Percentiles rank a stretch among this genome's conserved stretches.
phyloP scores from a whole-genome alignment of 2,329 filamentous ascomycete genomes.

The Cordyceps farinosa region DNA sequence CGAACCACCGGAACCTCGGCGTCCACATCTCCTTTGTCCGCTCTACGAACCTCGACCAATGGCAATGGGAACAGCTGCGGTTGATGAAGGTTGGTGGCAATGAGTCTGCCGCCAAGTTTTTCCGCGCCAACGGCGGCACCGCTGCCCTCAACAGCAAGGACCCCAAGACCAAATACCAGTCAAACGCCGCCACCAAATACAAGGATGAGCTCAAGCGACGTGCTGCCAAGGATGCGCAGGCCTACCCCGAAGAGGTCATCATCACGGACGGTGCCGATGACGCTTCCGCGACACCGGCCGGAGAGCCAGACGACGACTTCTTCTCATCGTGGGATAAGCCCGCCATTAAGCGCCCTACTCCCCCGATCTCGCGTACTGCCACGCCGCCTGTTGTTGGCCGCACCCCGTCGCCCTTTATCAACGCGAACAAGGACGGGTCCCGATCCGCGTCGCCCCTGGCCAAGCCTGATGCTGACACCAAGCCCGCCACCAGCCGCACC shows the following conservation, averaged over 20 bases:
- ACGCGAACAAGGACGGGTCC: slow-evolving; percentile 67
- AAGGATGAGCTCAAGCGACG: slow-evolving; percentile 93
- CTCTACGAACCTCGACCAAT: slow-evolving; percentile 96
- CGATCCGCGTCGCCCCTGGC: slow-evolving; percentile 81
- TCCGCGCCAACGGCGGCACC: slow-evolving; percentile 92
- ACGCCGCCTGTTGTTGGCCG: slow-evolving; percentile 80
- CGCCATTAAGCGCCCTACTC: slow-evolving; percentile 91
- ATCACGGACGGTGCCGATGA: slow-evolving; percentile 73
- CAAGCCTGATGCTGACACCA: slow-evolving; percentile 52
- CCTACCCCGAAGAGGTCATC: slow-evolving; percentile 85
- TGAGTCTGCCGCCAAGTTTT: slow-evolving; percentile 96
- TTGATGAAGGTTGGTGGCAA: slow-evolving; percentile 98
- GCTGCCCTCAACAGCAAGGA: slow-evolving; percentile 96
- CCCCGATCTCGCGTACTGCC: slow-evolving; percentile 82
- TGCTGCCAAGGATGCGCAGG: slow-evolving; percentile 75
- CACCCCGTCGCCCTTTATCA: slow-evolving; percentile 87
- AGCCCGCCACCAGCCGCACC: slow-evolving; percentile 66
- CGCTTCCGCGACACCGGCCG: slow-evolving; percentile 70
- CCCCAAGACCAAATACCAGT: slow-evolving; percentile 93
- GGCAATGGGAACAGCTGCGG: slow-evolving; percentile 98
- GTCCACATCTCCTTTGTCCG: slow-evolving; percentile 99
- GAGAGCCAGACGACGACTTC: slow-evolving; percentile 90
- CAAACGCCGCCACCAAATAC: slow-evolving; percentile 89
- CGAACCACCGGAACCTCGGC: slow-evolving; percentile 94
- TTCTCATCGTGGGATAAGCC: slow-evolving; percentile 99